phyloP scores from a whole-genome alignment of 192 early-diverging fungal species.

The Chytriomyces sp. region DNA sequence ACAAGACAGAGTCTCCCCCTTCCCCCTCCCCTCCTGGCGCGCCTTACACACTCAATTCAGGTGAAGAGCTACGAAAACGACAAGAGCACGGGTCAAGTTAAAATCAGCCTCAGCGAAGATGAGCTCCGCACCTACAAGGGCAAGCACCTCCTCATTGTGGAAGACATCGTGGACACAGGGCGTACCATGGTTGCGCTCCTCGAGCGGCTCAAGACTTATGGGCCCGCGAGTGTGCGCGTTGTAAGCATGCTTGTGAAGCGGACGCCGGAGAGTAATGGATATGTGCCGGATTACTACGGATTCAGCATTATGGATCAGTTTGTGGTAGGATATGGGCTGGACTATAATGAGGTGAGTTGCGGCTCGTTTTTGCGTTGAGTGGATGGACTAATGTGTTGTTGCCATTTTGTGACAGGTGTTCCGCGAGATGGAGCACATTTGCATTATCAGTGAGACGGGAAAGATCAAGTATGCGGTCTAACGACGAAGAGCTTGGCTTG shows the following conservation, averaged over 20 bases:
- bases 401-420: too few species aligned
- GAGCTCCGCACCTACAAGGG: conserved; percentile 77
- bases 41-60: too few species aligned
- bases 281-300: conserved; percentile 91
- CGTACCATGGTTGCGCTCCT: conserved; percentile 85
- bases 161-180: conserved; percentile 94
- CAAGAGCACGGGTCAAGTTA: conserved; percentile 79
- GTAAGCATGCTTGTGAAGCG: conserved; percentile 87
- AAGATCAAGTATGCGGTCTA: conserved; percentile 50
- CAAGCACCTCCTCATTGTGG: conserved; percentile 87
- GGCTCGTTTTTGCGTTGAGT: too few species aligned
- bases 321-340: conserved; percentile 89
- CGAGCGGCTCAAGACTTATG: conserved; percentile 66
- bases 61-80: conserved; percentile 90
- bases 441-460: conserved; percentile 76
- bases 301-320: conserved; percentile 90
- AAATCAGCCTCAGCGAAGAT: conserved; percentile 84
- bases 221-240: conserved; percentile 81
- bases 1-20: too few species aligned
- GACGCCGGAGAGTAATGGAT: conserved; percentile 79
- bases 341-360: conserved; percentile 94
- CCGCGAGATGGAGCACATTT: conserved; percentile 94
- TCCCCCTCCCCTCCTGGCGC: too few species aligned
- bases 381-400: too few species aligned
- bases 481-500: too few species aligned